Percentiles rank a stretch among this genome's conserved stretches.
Conservation (phyloP, 208 protist genomes). For the Leishmania tarentolae region DNA sequence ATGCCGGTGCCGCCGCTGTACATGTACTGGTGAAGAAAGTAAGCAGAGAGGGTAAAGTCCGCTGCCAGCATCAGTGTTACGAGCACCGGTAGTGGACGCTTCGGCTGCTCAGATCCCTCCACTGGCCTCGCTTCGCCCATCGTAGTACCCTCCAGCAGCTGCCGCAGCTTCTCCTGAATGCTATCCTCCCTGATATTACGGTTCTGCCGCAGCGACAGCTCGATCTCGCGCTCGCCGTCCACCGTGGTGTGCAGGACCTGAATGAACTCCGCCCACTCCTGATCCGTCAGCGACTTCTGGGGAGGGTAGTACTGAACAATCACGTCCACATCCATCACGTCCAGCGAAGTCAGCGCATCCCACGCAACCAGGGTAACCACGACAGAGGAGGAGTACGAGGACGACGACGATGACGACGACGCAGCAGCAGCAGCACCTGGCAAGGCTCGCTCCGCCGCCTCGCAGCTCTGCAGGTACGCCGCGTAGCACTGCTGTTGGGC, state of each 20-base stretch:
- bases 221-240: constrained; percentile 56
- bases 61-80: constrained; percentile 54
- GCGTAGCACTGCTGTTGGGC: constrained; percentile 33
- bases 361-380: constrained; percentile 49
- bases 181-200: constrained; percentile 48
- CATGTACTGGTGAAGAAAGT: constrained; percentile 74
- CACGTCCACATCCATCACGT: constrained; percentile 84
- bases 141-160: constrained; percentile 37
- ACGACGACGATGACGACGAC: not conserved
- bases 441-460: constrained; percentile 10
- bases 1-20: constrained; percentile 48
- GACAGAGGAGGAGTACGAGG: constrained; percentile 10
- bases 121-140: not conserved
- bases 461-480: constrained; percentile 18
- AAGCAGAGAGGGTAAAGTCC: constrained; percentile 68
- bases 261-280: constrained; percentile 73
- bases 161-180: constrained; percentile 36
- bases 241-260: constrained; percentile 77
- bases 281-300: constrained; percentile 71
- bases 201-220: constrained; percentile 46
- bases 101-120: not conserved
- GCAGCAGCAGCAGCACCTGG: too few species aligned
- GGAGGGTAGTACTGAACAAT: constrained; percentile 80
- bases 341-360: constrained; percentile 68
- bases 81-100: constrained; percentile 44